Evolutionary conservation across 2,329 filamentous ascomycete species (phyloP).

Genomic region (Elsinoe ampelina): DNA sequence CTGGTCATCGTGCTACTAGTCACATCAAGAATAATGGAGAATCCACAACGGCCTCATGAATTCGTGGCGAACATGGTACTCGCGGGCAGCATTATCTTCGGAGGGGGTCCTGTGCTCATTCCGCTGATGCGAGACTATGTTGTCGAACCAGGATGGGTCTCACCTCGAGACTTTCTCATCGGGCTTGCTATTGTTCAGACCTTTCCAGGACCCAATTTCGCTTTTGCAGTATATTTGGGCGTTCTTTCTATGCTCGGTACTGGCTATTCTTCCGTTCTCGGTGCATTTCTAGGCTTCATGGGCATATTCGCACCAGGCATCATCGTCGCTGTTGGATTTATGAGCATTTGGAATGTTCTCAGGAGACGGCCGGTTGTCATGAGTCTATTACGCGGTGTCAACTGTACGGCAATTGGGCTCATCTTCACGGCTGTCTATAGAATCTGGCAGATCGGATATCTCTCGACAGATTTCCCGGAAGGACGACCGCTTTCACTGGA

Average conservation of each 20-base stretch:
- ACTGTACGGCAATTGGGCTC: constrained; percentile 35
- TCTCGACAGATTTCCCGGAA: constrained; percentile 28
- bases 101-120: constrained; percentile 38
- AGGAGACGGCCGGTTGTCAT: constrained; percentile 28
- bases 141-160: constrained; percentile 61
- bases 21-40: constrained; percentile 31
- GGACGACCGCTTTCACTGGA: constrained; percentile 32
- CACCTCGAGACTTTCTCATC: constrained; percentile 60
- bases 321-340: constrained; percentile 28
- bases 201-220: constrained; percentile 56
- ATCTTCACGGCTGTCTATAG: constrained; percentile 38
- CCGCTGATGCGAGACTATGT: constrained; percentile 38
- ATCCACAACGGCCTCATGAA: constrained; percentile 42
- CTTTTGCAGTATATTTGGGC: constrained; percentile 40
- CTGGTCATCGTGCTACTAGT: constrained; percentile 46
- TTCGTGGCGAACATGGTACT: constrained; percentile 67
- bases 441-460: constrained; percentile 36
- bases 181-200: constrained; percentile 63
- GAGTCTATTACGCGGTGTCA: constrained; percentile 31
- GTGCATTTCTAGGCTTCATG: constrained; percentile 31
- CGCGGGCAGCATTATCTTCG: constrained; percentile 53
- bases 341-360: constrained; percentile 32
- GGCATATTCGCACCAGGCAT: constrained; percentile 35
- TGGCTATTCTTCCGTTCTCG: constrained; percentile 23
- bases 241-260: constrained; percentile 29